A percentile compares a stretch with the other conserved stretches of the same genome.
Evolutionary conservation across 2,329 filamentous ascomycete genomes (phyloP).

Genomic region (Pochonia chlamydosporia): DNA sequence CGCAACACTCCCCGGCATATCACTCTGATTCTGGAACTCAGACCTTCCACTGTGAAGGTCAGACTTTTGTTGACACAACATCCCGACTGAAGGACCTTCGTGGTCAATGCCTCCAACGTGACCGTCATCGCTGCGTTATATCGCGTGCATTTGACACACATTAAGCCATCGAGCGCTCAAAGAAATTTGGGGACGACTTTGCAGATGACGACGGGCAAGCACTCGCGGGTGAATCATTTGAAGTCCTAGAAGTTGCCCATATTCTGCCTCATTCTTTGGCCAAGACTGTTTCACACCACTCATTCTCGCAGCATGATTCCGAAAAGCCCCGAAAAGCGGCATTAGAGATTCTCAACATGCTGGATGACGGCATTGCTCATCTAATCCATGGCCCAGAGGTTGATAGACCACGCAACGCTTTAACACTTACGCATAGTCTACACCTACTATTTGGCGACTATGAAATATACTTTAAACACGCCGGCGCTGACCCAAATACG

Average conservation of each 20-base stretch:
- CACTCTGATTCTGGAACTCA: too few species aligned
- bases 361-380: slow-evolving; percentile 27
- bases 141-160: slow-evolving; percentile 4
- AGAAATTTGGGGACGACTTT: neutral
- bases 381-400: slow-evolving; percentile 33
- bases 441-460: slow-evolving; percentile 17
- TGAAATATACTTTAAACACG: slow-evolving; percentile 15
- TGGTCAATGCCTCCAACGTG: slow-evolving; percentile 7
- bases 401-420: slow-evolving; percentile 32
- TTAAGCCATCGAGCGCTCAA: slow-evolving; percentile 3
- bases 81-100: slow-evolving; percentile 7
- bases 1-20: slow-evolving; percentile 1
- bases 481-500: slow-evolving; percentile 20
- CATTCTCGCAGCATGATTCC: slow-evolving; percentile 11
- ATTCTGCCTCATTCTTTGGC: slow-evolving; percentile 11
- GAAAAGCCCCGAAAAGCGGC: slow-evolving; percentile 28
- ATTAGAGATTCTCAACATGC: slow-evolving; percentile 35
- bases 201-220: slow-evolving; percentile 7
- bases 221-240: neutral
- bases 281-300: slow-evolving; percentile 2
- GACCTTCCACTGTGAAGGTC: too few species aligned
- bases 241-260: slow-evolving; percentile 12
- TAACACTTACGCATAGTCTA: slow-evolving; percentile 13
- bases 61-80: slow-evolving; percentile 4
- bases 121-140: slow-evolving; percentile 10